Conservation (phyloP, 75 land plant genomes). For the Pseudotsuga menziesii region DNA sequence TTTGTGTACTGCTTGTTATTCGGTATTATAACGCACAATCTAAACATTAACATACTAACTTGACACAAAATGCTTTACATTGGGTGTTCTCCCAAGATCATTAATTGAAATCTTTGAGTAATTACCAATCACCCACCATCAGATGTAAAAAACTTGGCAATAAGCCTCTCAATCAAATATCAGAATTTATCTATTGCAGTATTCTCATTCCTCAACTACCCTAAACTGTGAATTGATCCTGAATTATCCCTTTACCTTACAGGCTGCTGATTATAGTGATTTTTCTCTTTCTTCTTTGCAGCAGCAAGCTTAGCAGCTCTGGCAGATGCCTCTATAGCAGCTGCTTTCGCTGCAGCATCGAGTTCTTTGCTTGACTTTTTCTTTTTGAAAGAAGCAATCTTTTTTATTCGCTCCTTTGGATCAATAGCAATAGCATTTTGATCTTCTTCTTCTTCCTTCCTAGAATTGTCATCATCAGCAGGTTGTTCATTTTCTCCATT, state of each 20-base stretch:
- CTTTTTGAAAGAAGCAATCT: constrained; percentile 79
- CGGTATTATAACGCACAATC: no score
- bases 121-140: not conserved
- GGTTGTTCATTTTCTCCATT: constrained; percentile 17
- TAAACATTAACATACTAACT: no score
- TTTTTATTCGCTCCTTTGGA: constrained; percentile 83
- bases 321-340: constrained; percentile 85
- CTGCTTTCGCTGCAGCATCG: constrained; percentile 90
- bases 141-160: not conserved
- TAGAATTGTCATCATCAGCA: constrained; percentile 16
- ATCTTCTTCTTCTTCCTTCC: constrained; percentile 26
- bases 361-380: constrained; percentile 81
- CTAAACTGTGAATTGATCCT: not conserved
- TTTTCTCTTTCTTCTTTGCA: constrained; percentile 98
- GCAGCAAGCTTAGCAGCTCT: constrained; percentile 94
- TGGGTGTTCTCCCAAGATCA: constrained; percentile 3
- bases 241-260: constrained; percentile 45
- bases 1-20: no score
- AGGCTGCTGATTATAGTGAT: constrained; percentile 98
- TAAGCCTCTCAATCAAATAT: constrained; percentile 5
- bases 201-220: not conserved
- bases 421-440: constrained; percentile 45
- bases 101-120: constrained; percentile 3
- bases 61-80: no score
- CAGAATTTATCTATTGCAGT: constrained; percentile 1